Conservation (phyloP, 2,329 filamentous ascomycete species). For the Aspergillus sclerotialis region DNA sequence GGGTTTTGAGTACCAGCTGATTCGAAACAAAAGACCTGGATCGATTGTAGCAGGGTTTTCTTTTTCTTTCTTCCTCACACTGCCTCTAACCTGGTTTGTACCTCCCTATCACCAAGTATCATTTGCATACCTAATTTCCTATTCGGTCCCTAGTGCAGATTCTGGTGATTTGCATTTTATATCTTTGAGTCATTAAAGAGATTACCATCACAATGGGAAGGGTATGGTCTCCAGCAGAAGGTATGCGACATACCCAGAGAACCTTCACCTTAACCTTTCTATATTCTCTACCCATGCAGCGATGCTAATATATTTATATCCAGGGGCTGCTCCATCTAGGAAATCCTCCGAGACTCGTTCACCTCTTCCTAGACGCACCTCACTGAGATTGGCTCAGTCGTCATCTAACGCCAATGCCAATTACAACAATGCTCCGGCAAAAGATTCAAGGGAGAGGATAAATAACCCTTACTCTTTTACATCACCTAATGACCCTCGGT, state of each 20-base stretch:
- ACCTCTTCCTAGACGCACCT: slow-evolving; percentile 15
- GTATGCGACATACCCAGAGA: slow-evolving; percentile 4
- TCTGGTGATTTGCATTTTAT: not conserved
- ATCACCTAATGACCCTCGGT: not conserved
- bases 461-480: slow-evolving; percentile 2
- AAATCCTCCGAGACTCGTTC: slow-evolving; percentile 1
- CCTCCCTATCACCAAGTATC: not conserved
- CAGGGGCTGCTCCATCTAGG: not conserved
- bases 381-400: slow-evolving; percentile 14
- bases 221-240: slow-evolving; percentile 4
- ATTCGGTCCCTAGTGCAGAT: not conserved
- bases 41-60: not conserved
- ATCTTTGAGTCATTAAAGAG: not conserved
- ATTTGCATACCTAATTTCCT: not conserved
- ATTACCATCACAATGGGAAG: slow-evolving; percentile 7
- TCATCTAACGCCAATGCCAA: slow-evolving; percentile 7
- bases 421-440: slow-evolving; percentile 1
- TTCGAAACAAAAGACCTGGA: too few relatives aligned
- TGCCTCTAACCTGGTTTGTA: too few relatives aligned
- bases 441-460: slow-evolving; percentile 8
- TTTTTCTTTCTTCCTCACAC: not conserved
- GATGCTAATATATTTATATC: slow-evolving; percentile 1
- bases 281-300: too few relatives aligned
- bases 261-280: not conserved
- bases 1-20: too few relatives aligned